phyloP scores from a whole-genome alignment of 108 stramenopile species.

The Cyclostephanos invisitatus region DNA sequence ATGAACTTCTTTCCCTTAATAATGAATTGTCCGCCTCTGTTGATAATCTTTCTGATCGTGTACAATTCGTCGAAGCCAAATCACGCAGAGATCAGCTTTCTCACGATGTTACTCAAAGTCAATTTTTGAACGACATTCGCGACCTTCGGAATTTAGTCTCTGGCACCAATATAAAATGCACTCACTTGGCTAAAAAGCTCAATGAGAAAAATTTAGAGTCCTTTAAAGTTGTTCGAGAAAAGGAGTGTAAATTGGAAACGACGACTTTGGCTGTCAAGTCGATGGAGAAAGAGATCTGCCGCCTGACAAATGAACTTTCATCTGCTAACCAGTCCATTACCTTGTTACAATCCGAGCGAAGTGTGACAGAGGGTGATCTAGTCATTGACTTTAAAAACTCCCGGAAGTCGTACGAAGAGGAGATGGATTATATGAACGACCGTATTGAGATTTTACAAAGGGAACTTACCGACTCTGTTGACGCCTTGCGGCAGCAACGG shows the following conservation, averaged over 20 bases:
- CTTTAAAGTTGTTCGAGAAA: not conserved
- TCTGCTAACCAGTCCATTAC: slow-evolving; percentile 10
- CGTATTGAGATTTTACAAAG: not conserved
- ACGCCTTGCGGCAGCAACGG: not conserved
- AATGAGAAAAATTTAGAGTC: not conserved
- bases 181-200: slow-evolving; percentile 16
- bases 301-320: slow-evolving; percentile 4
- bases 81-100: slow-evolving; percentile 9
- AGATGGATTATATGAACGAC: slow-evolving; percentile 3
- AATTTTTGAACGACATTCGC: not conserved
- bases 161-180: slow-evolving; percentile 1
- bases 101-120: slow-evolving; percentile 1
- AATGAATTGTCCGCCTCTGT: not conserved
- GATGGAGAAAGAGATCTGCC: slow-evolving; percentile 11
- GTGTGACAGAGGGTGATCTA: slow-evolving; percentile 1
- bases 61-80: not conserved
- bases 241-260: slow-evolving; percentile 9
- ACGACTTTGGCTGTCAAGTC: slow-evolving; percentile 6
- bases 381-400: slow-evolving; percentile 10
- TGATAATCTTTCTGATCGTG: slow-evolving; percentile 4
- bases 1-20: slow-evolving; percentile 3
- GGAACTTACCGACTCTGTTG: slow-evolving; percentile 3
- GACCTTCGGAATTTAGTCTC: slow-evolving; percentile 9
- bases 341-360: slow-evolving; percentile 8
- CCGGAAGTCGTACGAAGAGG: not conserved